These are phyloP conservation scores for Erysiphe pulchra DNA, from an alignment of 2,329 filamentous ascomycete species.

Conservation along the genomic window DNA sequence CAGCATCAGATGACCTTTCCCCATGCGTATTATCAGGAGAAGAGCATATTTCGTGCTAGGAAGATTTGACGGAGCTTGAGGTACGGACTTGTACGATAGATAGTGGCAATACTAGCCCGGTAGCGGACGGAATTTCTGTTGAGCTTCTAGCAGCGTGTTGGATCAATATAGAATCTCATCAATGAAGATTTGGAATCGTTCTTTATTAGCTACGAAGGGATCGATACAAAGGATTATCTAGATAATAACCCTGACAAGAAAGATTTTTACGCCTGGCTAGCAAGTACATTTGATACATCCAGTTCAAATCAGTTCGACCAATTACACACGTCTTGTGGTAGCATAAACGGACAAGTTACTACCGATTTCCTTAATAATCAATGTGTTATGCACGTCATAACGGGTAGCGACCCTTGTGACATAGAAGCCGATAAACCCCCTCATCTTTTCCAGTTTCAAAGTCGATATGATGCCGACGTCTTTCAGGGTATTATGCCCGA, in stretches of 20 bases:
- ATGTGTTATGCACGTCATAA: background rate
- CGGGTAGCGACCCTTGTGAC: background rate
- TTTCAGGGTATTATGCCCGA: background rate
- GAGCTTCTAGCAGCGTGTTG: too few relatives aligned
- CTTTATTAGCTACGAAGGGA: background rate
- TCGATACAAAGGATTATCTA: background rate
- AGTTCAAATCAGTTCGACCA: slow-evolving; percentile 2
- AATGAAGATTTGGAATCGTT: background rate
- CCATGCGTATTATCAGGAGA: too few relatives aligned
- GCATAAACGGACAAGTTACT: background rate
- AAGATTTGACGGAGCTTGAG: too few relatives aligned
- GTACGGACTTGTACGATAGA: too few relatives aligned
- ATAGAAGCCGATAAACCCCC: background rate
- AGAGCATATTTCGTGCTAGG: too few relatives aligned
- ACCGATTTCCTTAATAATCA: background rate
- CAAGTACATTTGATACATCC: background rate
- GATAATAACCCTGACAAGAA: background rate
- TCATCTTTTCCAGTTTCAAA: background rate
- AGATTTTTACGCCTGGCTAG: background rate
- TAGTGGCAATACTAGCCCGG: too few relatives aligned
- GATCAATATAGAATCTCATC: too few relatives aligned
- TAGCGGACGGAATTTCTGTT: too few relatives aligned
- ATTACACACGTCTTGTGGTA: background rate
- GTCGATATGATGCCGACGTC: background rate
- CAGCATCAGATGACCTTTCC: too few relatives aligned